Conservation (phyloP, 345 rosid genomes). For the Sisymbrium altissimum region DNA sequence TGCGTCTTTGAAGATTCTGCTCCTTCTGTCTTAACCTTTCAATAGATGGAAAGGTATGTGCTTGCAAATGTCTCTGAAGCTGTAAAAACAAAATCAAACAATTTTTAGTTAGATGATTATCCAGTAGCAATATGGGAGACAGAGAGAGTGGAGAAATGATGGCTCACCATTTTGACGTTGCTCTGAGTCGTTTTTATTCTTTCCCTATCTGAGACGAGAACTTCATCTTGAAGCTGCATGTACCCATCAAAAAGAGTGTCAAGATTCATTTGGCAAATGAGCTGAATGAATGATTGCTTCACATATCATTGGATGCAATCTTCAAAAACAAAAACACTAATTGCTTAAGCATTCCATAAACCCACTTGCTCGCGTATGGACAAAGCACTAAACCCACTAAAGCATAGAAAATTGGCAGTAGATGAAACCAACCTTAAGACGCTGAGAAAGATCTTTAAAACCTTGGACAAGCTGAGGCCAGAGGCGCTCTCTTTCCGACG, state of each 20-base stretch:
- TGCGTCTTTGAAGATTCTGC: conserved; percentile 92
- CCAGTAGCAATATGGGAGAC: neutral
- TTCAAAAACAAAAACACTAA: neutral
- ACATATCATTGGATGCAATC: neutral
- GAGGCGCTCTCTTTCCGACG: conserved; percentile 79
- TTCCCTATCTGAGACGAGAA: conserved; percentile 85
- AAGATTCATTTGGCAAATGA: neutral
- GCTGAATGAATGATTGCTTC: neutral
- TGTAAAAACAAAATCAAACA: conserved; percentile 32
- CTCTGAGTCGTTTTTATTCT: conserved; percentile 79
- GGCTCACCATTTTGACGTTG: conserved; percentile 81
- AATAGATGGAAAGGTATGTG: conserved; percentile 85
- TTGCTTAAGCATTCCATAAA: neutral
- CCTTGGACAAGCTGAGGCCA: conserved; percentile 99
- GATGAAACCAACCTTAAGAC: conserved; percentile 58
- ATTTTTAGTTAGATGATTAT: neutral
- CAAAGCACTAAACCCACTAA: conserved; percentile 6
- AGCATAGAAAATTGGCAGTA: neutral
- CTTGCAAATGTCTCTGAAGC: conserved; percentile 99
- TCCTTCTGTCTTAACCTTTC: conserved; percentile 90
- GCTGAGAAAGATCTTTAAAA: conserved; percentile 89
- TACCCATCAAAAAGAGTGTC: conserved; percentile 17
- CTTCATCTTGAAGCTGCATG: conserved; percentile 69
- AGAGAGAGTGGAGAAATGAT: neutral
- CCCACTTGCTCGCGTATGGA: neutral